Base-by-base conservation (phyloP, 1,284 basidiomycete genomes). In the Cryptococcus sp. region DNA sequence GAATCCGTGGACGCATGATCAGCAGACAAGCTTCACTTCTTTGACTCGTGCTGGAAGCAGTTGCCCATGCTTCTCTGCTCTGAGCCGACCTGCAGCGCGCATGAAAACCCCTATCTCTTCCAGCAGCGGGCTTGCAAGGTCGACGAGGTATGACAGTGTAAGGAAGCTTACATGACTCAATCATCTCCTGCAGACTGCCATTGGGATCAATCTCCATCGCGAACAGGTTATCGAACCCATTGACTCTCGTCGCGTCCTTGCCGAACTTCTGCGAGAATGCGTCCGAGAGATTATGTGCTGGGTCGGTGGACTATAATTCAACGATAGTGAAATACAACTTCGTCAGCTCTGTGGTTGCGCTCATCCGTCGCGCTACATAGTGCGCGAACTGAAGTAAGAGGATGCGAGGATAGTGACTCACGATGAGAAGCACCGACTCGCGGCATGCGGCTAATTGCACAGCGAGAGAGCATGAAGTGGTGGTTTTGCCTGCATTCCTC, bases 151-250 rank as follows among this genome's bases (percentile, higher is more conserved):
- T 35, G 8, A 8, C 5, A 35, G 2, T 7, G 8, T 23, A 7
- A 42, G 40, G 39, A 13, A 8, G 81, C 86, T 61, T 71, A 94
- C 93, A 95, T 74, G 92, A 88, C 75, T 98, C 95, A 45, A 99
- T 91, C 95, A 99, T 98, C 82, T 99, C 95, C 79, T 99, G 93
- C 69, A 99, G 90, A 44, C 91, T 88, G 67, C 91, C 91, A 57
- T 91, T 95, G 6, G 95, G 95, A 80, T 99, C 95, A 75, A 99
- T 99, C 81, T 99, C 95, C 95, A 99, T 99, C 0, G 96, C 95
- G 72, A 80, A 95, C 44, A 99, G 85, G 81, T 99, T 99, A 67
- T 91, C 87, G 69, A 98, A 98, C 5, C 96, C 95, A 72, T 97
- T 98, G 54, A 99, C 96, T 80, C 91, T 91, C n/a, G 94, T 99